Base-by-base conservation (phyloP, 2,329 filamentous ascomycete genomes). In the Fusarium phyllophilum region DNA sequence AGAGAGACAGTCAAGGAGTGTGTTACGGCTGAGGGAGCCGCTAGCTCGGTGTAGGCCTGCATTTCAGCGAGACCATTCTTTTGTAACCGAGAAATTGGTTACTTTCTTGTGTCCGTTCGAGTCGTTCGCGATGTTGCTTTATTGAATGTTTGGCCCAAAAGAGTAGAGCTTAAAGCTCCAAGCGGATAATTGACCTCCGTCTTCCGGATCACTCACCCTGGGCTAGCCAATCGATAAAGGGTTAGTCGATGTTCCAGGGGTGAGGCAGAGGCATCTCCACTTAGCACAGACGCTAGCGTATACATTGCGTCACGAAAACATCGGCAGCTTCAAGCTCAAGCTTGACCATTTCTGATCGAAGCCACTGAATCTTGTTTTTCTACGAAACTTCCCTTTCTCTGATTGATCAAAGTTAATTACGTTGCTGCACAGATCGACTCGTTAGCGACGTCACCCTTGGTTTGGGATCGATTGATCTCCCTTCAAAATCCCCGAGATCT, bases 41-140 rank as follows among this genome's bases (percentile, higher is more conserved):
- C 91, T 82, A 99, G 88, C 88, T 99, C 96, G 80, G 94, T 95
- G 85, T 98, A 98, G 88, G 94, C 97, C 90, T 98, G 96, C 96
- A 98, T 98, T 54, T 75, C 75, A 73, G 79, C 81, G 78, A 77
- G 73, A 79, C 76, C 83, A 84, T 83, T 78, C 75, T 81, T 78
- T 72, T 73, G 59, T 73, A 69, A 64, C 49, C 44, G 60, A 67
- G 58, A 72, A 41, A 73, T 56, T 62, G 66, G 74, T 64, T 77
- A 75, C 41, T 62, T 65, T 70, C 24, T 26, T 51, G 41, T 24
- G 55, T 34, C 33, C 20, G 41, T 20, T 26, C 29, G 13, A 10
- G 61, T 54, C 44, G 39, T 61, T 67, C 52, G 63, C 52, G 63
- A 74, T 74, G 44, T 60, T 70, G 67, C 44, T 72, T 51, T 70